Conservation (phyloP, 495 filamentous ascomycete genomes). For the Rhypophila decipiens region DNA sequence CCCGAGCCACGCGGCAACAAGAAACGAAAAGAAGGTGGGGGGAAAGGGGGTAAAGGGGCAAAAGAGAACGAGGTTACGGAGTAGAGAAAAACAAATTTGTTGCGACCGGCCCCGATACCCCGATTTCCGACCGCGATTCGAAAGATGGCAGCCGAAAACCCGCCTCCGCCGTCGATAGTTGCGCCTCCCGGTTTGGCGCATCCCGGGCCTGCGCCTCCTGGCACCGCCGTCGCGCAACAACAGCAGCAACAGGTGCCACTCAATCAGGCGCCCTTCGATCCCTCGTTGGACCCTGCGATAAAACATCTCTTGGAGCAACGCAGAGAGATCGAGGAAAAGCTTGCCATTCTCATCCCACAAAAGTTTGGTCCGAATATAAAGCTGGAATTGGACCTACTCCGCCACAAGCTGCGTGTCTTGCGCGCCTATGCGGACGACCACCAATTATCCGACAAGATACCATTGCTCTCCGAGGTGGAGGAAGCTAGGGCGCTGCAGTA, state of each 20-base stretch:
- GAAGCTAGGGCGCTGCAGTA: constrained; percentile 44
- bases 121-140: not conserved
- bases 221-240: not conserved
- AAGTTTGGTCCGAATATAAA: constrained; percentile 39
- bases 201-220: not conserved
- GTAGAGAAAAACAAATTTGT: not conserved
- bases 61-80: not conserved
- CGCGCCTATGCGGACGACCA: constrained; percentile 35
- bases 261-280: constrained; percentile 20
- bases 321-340: constrained; percentile 43
- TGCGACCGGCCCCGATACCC: not conserved
- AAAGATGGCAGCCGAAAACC: constrained; percentile 26
- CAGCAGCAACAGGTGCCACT: constrained; percentile 3
- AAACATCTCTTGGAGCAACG: constrained; percentile 41
- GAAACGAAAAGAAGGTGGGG: no score
- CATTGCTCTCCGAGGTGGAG: constrained; percentile 41
- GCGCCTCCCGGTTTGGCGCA: constrained; percentile 8
- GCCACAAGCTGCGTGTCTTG: constrained; percentile 39
- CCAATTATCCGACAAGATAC: constrained; percentile 35
- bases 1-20: not conserved
- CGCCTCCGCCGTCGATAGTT: constrained; percentile 16
- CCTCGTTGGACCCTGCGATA: constrained; percentile 39
- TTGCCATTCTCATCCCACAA: constrained; percentile 37
- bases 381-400: constrained; percentile 41
- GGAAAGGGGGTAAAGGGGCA: no score